Percentiles rank a stretch among this genome's conserved stretches.
These are phyloP conservation scores for Cucurbitaria berberidis DNA, from an alignment of 2,329 filamentous ascomycete species.

Conservation along the genomic window DNA sequence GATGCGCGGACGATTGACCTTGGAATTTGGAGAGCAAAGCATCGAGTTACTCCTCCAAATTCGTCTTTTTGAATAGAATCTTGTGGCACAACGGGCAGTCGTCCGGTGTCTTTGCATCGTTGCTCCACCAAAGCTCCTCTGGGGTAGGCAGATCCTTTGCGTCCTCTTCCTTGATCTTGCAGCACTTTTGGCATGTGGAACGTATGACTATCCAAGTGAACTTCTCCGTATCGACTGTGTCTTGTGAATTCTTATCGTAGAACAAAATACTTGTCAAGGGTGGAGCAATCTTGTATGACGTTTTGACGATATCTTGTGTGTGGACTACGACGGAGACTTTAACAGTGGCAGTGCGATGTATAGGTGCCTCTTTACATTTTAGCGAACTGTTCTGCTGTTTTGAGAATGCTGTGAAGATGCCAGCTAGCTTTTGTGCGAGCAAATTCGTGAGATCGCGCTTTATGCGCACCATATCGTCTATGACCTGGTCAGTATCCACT, in stretches of 20 bases:
- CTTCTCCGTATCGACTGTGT: neutral
- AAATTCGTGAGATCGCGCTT: neutral
- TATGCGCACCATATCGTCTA: no score
- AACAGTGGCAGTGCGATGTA: neutral
- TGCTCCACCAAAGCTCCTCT: constrained; percentile 9
- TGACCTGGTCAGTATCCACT: no score
- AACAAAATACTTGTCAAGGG: neutral
- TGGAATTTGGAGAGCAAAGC: no score
- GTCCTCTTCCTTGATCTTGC: neutral
- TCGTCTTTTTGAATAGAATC: constrained; percentile 13
- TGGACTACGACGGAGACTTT: neutral
- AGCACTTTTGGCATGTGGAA: neutral
- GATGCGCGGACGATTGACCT: no score
- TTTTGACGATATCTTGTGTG: neutral
- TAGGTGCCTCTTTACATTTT: neutral
- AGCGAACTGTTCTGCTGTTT: no score
- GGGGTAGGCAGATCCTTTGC: neutral
- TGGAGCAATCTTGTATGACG: neutral
- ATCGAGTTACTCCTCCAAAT: no score
- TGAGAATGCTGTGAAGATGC: neutral
- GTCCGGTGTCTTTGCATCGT: constrained; percentile 8
- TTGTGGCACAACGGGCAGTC: constrained; percentile 17
- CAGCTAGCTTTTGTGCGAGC: neutral
- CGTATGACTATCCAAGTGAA: neutral
- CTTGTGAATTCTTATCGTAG: neutral